Evolutionary conservation across 176 grass and related monocot genomes (phyloP), one percentile per base, ranked within the genome.

Genomic region (Carex cristatella): DNA sequence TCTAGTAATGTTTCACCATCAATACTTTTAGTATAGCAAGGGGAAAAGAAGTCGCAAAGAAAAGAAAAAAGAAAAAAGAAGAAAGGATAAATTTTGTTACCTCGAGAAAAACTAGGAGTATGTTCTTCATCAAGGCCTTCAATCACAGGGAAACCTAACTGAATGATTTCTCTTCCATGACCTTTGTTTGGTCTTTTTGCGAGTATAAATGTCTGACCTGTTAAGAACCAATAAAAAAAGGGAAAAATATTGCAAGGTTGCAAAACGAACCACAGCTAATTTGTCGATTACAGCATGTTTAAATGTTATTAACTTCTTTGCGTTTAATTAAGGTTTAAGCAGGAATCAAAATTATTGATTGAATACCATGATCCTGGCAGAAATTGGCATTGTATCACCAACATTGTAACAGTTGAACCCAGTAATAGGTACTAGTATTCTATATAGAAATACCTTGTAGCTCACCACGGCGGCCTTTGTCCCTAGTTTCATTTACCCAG

Each of bases 81-180:
- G 2, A 11, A 70, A 85, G 23, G 13, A 78, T 48, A 30, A 68
- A 84, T 15, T 61, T 23, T 64, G 60, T 38, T 84, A 85, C 89
- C 89, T 71, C 37, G 64, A 81, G 71, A 87, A 78, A 58, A 72
- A 57, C n/a, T 13, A 66, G 65, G 42, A 78, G 83, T 83, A 87
- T 83, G 90, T 84, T 95, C 88, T 73, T 94, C 91, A 79, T 95
- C 96, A 73, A 68, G 68, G 81, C 91, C 93, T 57, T 99, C 93
- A 28, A 79, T 85, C 59, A 95, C 72, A 70, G 88, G 88, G 85
- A 89, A 53, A 3, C 96, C 96, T 27, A 99, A 83, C 88, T 99
- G 96, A 88, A 99, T 93, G 86, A 95, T 64, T 89, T 91, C 93
- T 85, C 96, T 89, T 82, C 96, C 96, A 86, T 95, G 96, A 60